A percentile compares a stretch with the other conserved stretches of the same genome.
These are phyloP conservation scores for Saturnispora quitensis DNA, from an alignment of 805 yeast genomes.

Conservation along the genomic window DNA sequence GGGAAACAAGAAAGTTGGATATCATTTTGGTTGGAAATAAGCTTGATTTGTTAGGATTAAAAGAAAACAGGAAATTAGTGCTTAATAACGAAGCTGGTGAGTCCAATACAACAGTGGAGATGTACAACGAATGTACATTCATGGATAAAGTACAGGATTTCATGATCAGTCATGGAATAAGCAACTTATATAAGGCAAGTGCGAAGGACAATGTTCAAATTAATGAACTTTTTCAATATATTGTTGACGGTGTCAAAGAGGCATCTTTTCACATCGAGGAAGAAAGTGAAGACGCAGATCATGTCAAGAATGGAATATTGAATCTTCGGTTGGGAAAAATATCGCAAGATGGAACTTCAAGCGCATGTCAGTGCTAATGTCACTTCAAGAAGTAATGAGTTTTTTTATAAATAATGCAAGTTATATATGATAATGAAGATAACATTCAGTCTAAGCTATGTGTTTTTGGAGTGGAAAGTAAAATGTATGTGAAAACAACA, in stretches of 20 bases:
- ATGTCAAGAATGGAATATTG: slow-evolving; percentile 6
- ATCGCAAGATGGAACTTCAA: background rate
- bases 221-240: slow-evolving; percentile 31
- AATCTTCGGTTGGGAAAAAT: background rate
- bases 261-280: slow-evolving; percentile 20
- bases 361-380: slow-evolving; percentile 18
- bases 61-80: slow-evolving; percentile 9
- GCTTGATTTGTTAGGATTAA: slow-evolving; percentile 41
- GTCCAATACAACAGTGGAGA: background rate
- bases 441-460: background rate
- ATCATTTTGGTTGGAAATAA: slow-evolving; percentile 74
- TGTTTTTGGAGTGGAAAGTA: background rate
- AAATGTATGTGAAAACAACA: background rate
- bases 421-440: background rate
- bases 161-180: slow-evolving; percentile 15
- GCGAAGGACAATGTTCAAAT: slow-evolving; percentile 68
- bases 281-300: slow-evolving; percentile 10
- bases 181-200: slow-evolving; percentile 39
- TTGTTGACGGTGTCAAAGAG: slow-evolving; percentile 24
- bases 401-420: background rate
- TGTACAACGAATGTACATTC: slow-evolving; percentile 16
- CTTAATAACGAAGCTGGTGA: background rate
- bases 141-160: slow-evolving; percentile 17
- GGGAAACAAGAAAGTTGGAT: slow-evolving; percentile 17
- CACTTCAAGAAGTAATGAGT: background rate